Conservation (phyloP, 2,329 filamentous ascomycete species). For the Diaporthe capsici region DNA sequence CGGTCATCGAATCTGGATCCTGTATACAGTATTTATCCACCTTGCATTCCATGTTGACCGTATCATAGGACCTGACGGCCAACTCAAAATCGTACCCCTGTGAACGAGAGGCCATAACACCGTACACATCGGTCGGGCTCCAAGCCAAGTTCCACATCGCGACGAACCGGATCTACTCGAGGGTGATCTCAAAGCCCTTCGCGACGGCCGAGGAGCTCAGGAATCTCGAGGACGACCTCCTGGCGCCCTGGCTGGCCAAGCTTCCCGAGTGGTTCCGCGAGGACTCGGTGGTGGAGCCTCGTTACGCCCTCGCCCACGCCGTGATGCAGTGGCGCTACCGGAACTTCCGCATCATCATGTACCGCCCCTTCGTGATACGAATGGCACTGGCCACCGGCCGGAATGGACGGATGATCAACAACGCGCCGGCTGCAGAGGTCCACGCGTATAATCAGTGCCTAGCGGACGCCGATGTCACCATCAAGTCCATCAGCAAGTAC, state of each 20-base stretch:
- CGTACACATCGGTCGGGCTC: constrained; percentile 57
- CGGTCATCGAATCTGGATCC: not conserved
- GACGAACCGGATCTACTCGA: constrained; percentile 59
- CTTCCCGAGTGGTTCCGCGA: constrained; percentile 47
- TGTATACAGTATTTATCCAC: not conserved
- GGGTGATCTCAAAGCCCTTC: constrained; percentile 59
- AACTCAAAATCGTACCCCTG: constrained; percentile 50
- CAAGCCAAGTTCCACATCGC: constrained; percentile 60
- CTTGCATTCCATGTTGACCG: not conserved
- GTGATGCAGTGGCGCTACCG: constrained; percentile 60
- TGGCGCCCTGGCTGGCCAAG: constrained; percentile 51
- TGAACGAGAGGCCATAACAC: constrained; percentile 55
- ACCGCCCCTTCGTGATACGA: constrained; percentile 60
- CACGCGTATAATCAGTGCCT: constrained; percentile 56
- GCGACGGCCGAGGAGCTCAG: constrained; percentile 57
- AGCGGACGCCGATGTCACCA: constrained; percentile 56
- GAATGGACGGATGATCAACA: constrained; percentile 40
- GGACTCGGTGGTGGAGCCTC: constrained; percentile 36
- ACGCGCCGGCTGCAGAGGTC: constrained; percentile 38
- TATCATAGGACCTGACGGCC: constrained; percentile 48
- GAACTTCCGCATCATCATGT: constrained; percentile 64
- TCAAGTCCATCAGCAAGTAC: constrained; percentile 54
- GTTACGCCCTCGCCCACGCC: constrained; percentile 56
- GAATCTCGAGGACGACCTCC: constrained; percentile 53
- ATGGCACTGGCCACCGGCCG: constrained; percentile 48